Evolutionary conservation across 148 eudicot species (phyloP), one percentile per base, ranked within the genome.

Genomic region (Mesembryanthemum crystallinum): DNA sequence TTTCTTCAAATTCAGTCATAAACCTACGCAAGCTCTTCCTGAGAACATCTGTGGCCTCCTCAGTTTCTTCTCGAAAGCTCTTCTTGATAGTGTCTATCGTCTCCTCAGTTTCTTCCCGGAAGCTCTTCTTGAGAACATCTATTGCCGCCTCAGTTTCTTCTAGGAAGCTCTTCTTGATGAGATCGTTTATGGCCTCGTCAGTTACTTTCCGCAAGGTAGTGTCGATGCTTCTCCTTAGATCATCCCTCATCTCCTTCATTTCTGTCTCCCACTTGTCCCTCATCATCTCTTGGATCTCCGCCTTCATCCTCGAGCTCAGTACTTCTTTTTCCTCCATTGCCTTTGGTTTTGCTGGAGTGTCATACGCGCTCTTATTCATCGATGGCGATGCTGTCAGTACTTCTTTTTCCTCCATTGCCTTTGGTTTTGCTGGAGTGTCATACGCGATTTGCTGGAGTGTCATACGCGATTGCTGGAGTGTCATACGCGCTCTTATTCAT

Each of bases 171-270:
- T n/a, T n/a, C n/a, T n/a, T n/a, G n/a, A n/a, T n/a, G n/a, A n/a
- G n/a, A n/a, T n/a, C n/a, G n/a, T n/a, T n/a, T n/a, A n/a, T n/a
- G n/a, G n/a, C n/a, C n/a, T n/a, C n/a, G n/a, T n/a, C n/a, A n/a
- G n/a, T n/a, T n/a, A n/a, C n/a, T n/a, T n/a, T n/a, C n/a, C n/a
- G n/a, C n/a, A n/a, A n/a, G n/a, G n/a, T n/a, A n/a, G n/a, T n/a
- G 7, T 59, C 64, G 8, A 59, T 24, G 30, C 30, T 59, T 59
- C 64, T 59, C 30, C 30, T 59, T 8, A 59, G 14, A 1, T 59
- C 64, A 8, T 59, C 64, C 64, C 30, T 59, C n/a, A n/a, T n/a
- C 82, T 69, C 85, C 76, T 67, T 83, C 82, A 27, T 67, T 79
- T 21, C 24, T 51, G 1, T 59, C 28, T 59, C 64, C 64, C 64